These are phyloP conservation scores for Triticum urartu DNA, from an alignment of 176 grass and related monocot genomes.

Conservation along the genomic window DNA sequence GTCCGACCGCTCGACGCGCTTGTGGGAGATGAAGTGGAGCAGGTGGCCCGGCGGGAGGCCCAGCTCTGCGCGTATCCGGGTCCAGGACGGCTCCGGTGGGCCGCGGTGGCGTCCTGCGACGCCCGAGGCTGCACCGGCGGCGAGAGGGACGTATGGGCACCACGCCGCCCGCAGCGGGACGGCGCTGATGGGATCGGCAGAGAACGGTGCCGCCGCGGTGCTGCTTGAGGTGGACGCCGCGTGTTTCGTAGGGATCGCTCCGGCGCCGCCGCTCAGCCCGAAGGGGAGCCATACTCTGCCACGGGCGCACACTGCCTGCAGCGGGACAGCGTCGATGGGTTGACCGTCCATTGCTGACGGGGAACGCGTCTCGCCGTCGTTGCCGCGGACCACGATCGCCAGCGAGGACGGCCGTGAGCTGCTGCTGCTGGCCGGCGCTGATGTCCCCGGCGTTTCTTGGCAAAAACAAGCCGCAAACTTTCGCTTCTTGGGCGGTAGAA, in stretches of 20 bases:
- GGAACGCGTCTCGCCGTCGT: neutral
- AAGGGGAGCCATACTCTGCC: no score
- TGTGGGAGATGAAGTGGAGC: neutral
- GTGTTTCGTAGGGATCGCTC: no score
- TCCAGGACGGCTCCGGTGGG: neutral
- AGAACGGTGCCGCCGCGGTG: no score
- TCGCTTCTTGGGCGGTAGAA: neutral
- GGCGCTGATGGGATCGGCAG: neutral
- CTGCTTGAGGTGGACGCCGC: no score
- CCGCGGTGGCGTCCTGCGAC: no score
- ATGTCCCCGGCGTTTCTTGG: neutral
- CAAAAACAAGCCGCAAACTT: neutral
- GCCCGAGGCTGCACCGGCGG: no score
- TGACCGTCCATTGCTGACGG: neutral
- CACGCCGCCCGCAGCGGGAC: neutral
- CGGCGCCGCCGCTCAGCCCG: no score
- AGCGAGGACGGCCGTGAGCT: neutral
- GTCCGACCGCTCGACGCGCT: neutral
- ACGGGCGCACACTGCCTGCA: no score
- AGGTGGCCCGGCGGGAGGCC: neutral
- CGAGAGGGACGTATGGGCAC: no score
- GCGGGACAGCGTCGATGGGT: no score
- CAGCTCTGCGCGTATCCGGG: neutral
- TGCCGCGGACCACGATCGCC: neutral
- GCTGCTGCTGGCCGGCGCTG: neutral